These are phyloP conservation scores for Globisporangium uncinulatum DNA, from an alignment of 352 stramenopile species.

Conservation along the genomic window DNA sequence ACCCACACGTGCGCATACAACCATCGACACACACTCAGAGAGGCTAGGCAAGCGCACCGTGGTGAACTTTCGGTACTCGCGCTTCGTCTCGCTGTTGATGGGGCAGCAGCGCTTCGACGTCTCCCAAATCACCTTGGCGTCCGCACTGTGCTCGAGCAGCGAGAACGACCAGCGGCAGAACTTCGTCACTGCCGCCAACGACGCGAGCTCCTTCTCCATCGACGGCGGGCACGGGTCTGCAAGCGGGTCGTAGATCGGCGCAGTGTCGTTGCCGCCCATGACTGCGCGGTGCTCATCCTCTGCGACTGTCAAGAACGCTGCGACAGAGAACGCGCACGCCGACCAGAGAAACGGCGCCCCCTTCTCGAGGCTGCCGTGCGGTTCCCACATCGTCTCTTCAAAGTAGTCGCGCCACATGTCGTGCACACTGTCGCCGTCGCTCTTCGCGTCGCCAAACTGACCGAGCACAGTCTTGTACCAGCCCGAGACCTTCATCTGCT, in stretches of 20 bases:
- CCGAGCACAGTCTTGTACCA: slow-evolving; percentile 73
- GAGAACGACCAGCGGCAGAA: slow-evolving; percentile 87
- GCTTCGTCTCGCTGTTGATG: slow-evolving; percentile 81
- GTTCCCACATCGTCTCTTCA: slow-evolving; percentile 83
- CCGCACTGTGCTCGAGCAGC: slow-evolving; percentile 74
- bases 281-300: slow-evolving; percentile 45
- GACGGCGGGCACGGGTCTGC: slow-evolving; percentile 48
- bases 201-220: slow-evolving; percentile 81
- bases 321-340: slow-evolving; percentile 73
- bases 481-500: slow-evolving; percentile 51
- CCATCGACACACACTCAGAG: neutral
- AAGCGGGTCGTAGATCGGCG: slow-evolving; percentile 43
- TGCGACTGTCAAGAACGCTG: slow-evolving; percentile 64
- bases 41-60: slow-evolving; percentile 34
- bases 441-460: slow-evolving; percentile 45
- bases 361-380: slow-evolving; percentile 82
- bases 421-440: slow-evolving; percentile 53
- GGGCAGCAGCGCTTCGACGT: slow-evolving; percentile 81
- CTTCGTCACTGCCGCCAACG: slow-evolving; percentile 67
- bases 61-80: slow-evolving; percentile 85
- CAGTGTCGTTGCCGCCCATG: slow-evolving; percentile 6
- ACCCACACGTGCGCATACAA: neutral
- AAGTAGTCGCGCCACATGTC: slow-evolving; percentile 86
- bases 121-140: slow-evolving; percentile 87
- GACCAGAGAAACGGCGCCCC: slow-evolving; percentile 83